Evolutionary conservation across 2,329 filamentous ascomycete species (phyloP).

Genomic region (Gnomoniopsis sp.): DNA sequence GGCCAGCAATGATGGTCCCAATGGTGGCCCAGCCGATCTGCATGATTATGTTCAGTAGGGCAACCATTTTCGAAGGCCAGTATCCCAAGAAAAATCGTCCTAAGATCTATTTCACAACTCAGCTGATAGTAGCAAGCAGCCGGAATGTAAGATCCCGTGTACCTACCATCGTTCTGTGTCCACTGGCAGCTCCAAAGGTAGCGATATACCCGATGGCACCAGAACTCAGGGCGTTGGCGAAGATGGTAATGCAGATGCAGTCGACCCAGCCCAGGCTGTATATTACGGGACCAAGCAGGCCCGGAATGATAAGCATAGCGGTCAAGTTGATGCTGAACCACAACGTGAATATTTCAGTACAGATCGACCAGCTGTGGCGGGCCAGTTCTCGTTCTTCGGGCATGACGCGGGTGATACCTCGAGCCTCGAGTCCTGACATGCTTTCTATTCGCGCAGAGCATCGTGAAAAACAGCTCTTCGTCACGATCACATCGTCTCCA

Average conservation of each 20-base stretch:
- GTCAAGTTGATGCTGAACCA: neutral
- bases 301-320: neutral
- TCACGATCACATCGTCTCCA: neutral
- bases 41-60: neutral
- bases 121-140: neutral
- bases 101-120: neutral
- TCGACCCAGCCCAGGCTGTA: neutral
- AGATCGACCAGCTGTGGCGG: neutral
- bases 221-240: neutral
- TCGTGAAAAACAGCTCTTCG: neutral
- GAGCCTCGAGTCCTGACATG: neutral
- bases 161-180: neutral
- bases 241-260: neutral
- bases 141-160: neutral
- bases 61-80: neutral
- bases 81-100: neutral
- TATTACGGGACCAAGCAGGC: neutral
- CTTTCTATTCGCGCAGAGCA: neutral
- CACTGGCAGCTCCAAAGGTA: neutral
- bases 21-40: neutral
- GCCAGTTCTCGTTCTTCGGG: neutral
- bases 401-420: neutral
- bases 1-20: neutral
- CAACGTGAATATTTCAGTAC: neutral
- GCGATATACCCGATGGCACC: neutral